These are phyloP conservation scores for Monilinia aucupariae DNA, from an alignment of 2,329 filamentous ascomycete species.

Conservation along the genomic window DNA sequence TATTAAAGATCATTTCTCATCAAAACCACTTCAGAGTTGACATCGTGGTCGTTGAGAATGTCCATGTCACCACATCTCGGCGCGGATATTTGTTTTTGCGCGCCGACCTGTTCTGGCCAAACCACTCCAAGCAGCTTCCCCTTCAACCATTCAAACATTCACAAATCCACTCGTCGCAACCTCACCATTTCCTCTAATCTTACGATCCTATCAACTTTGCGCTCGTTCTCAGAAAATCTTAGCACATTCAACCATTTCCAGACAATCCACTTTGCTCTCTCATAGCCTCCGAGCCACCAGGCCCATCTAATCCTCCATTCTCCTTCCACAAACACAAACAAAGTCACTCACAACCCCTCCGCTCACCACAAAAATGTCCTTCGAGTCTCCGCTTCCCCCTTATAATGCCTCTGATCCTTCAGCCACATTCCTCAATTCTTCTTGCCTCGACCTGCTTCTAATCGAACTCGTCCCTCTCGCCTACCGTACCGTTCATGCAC, in stretches of 20 bases:
- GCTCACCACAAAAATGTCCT: slow-evolving; percentile 53
- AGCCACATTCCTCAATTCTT: slow-evolving; percentile 72
- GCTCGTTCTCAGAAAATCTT: not conserved
- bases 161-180: not conserved
- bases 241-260: not conserved
- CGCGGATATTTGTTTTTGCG: slow-evolving; percentile 4
- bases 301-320: not conserved
- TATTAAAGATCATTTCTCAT: not conserved
- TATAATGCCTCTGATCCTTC: slow-evolving; percentile 69
- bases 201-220: not conserved
- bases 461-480: slow-evolving; percentile 96
- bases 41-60: not conserved
- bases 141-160: not conserved
- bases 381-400: slow-evolving; percentile 63
- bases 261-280: not conserved
- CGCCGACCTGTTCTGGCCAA: not conserved
- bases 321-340: slow-evolving; percentile 2
- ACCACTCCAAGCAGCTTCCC: not conserved
- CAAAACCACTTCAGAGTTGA: not conserved
- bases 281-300: not conserved
- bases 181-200: not conserved
- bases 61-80: not conserved
- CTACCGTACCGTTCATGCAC: slow-evolving; percentile 72
- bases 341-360: not conserved
- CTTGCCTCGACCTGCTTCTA: slow-evolving; percentile 87